phyloP scores from a whole-genome alignment of 192 early-diverging fungal species.

The Rhizoclosmatium sp. region DNA sequence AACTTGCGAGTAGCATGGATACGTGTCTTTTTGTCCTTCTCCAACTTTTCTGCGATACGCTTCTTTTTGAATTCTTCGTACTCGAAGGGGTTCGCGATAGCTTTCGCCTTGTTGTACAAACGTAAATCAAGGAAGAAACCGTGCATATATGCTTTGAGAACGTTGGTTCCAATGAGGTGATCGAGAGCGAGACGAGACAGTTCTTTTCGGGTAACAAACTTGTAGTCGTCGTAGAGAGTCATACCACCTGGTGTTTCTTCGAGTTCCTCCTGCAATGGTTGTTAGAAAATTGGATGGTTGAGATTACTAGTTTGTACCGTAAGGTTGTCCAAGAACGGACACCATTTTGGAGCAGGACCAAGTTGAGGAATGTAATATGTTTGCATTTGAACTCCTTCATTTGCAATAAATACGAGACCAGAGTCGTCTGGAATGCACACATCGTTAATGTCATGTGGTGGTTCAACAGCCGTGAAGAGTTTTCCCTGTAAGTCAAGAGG shows the following conservation, averaged over 20 bases:
- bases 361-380: slow-evolving; percentile 91
- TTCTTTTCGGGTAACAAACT: slow-evolving; percentile 94
- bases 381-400: slow-evolving; percentile 92
- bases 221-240: slow-evolving; percentile 96
- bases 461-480: slow-evolving; percentile 91
- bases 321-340: slow-evolving; percentile 93
- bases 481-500: slow-evolving; percentile 60
- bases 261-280: slow-evolving; percentile 55
- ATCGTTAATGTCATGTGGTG: slow-evolving; percentile 92
- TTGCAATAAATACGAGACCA: slow-evolving; percentile 89
- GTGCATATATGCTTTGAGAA: slow-evolving; percentile 98
- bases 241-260: slow-evolving; percentile 84
- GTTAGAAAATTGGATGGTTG: background rate
- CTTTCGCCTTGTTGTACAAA: slow-evolving; percentile 93
- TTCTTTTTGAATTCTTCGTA: slow-evolving; percentile 90
- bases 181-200: slow-evolving; percentile 86
- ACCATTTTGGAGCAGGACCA: slow-evolving; percentile 93
- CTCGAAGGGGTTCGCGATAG: slow-evolving; percentile 95
- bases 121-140: slow-evolving; percentile 97
- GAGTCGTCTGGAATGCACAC: slow-evolving; percentile 80
- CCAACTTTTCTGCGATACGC: slow-evolving; percentile 81
- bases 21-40: slow-evolving; percentile 83
- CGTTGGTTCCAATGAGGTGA: slow-evolving; percentile 89
- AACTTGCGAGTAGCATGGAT: slow-evolving; percentile 88
- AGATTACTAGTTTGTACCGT: slow-evolving; percentile 67